Evolutionary conservation across 2,329 filamentous ascomycete genomes (phyloP).

Genomic region (Verticillium tricorpus): DNA sequence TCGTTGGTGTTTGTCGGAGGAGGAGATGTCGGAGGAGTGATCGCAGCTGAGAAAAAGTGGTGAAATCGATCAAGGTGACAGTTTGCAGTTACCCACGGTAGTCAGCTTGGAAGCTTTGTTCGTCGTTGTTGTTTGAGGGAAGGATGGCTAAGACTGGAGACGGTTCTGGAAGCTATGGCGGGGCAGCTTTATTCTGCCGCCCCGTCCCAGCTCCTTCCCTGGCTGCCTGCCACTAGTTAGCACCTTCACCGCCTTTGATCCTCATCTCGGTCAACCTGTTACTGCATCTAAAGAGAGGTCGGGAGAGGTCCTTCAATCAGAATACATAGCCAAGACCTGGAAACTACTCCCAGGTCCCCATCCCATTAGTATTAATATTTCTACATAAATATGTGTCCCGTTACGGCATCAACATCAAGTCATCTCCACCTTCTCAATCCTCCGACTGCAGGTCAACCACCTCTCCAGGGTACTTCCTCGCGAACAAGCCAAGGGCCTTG

Average conservation of each 20-base stretch:
- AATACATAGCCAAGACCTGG: too few species aligned
- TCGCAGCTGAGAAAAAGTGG: too few species aligned
- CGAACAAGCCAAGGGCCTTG: constrained; percentile 89
- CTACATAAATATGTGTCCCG: not conserved
- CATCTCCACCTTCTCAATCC: not conserved
- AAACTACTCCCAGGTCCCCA: not conserved
- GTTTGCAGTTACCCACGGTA: too few species aligned
- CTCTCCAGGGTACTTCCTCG: constrained; percentile 64
- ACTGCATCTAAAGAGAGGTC: too few species aligned
- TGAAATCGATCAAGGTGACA: too few species aligned
- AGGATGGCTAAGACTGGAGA: constrained; percentile 4
- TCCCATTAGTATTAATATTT: constrained; percentile 2
- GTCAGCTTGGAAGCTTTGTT: not conserved
- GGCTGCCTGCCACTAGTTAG: not conserved
- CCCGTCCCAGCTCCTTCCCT: not conserved
- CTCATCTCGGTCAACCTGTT: not conserved
- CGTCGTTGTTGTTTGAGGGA: not conserved
- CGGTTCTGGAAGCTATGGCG: constrained; percentile 28
- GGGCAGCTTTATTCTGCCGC: constrained; percentile 11
- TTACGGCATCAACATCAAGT: not conserved
- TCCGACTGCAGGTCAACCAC: constrained; percentile 31
- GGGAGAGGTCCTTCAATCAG: too few species aligned
- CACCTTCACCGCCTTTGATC: not conserved
- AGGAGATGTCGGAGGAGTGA: too few species aligned
- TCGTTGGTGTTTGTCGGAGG: not conserved